Base-by-base conservation (phyloP, 2,329 filamentous ascomycete species). In the Clarireedia sp. region DNA sequence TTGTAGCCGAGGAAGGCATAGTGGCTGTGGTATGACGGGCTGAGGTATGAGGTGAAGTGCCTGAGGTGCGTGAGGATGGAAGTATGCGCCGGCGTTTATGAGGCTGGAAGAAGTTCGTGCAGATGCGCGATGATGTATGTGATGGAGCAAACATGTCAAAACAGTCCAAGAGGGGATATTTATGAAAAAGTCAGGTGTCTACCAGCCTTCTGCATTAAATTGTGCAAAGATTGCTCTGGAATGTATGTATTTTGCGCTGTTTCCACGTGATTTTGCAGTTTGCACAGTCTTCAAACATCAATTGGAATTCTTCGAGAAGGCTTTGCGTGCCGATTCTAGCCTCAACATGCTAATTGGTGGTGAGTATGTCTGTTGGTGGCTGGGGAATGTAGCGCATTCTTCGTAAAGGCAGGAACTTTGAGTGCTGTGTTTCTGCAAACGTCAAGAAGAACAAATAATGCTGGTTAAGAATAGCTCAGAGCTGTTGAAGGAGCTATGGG, bases 1-100 rank as follows among this genome's bases (percentile, higher is more conserved):
- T 17, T 2, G 75, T 55, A 12, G 37, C 26, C 16, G 60, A 58
- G 53, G 62, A 64, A 51, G 67, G 61, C 67, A 68, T 68, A 24
- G 17, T 51, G 19, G 37, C 37, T 26, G 16, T 55, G 55, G 48
- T 50, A 45, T 45, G 17, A 51, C 37, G 48, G 50, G 45, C 41
- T 54, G 45, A 26, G 45, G 21, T 47, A 17, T 51, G 50, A 58
- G 43, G 23, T 50, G 47, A 36, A 48, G 51, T 50, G 56, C 19
- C 50, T 54, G 50, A 43, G 19, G 51, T n/a, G 48, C 24, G 52
- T 44, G 38, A 50, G 53, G 56, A 52, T 60, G 56, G 51, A 48
- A 29, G 12, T n/a, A 8, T 48, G n/a, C 36, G 17, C 9, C 38
- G 16, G 38, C 16, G 52, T 44, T 33, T 55, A 47, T 36, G 49